These are phyloP conservation scores for Tephrocybe sp. DNA, from an alignment of 768 basidiomycete species.

Conservation along the genomic window DNA sequence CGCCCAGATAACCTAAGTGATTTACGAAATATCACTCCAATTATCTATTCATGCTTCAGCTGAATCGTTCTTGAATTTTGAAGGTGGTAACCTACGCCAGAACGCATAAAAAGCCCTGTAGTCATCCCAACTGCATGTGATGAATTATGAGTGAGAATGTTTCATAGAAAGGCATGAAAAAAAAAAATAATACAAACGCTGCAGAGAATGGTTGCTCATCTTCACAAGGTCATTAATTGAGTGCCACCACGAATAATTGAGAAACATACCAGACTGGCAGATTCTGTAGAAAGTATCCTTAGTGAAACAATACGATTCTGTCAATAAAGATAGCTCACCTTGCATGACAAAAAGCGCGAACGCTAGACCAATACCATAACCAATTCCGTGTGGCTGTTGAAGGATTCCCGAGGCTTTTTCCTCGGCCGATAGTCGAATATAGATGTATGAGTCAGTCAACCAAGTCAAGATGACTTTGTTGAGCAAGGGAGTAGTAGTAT, in stretches of 20 bases:
- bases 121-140: constrained; percentile 37
- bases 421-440: constrained; percentile 31
- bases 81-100: constrained; percentile 35
- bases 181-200: constrained; percentile 24
- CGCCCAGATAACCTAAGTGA: constrained; percentile 63
- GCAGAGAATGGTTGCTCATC: constrained; percentile 45
- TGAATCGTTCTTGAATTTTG: background rate
- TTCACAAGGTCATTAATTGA: constrained; percentile 6
- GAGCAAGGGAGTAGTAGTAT: constrained; percentile 53
- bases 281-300: constrained; percentile 24
- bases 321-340: constrained; percentile 27
- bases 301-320: background rate
- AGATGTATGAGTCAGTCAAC: constrained; percentile 48
- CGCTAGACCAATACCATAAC: constrained; percentile 61
- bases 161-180: background rate
- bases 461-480: constrained; percentile 60
- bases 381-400: constrained; percentile 43
- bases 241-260: background rate
- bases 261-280: constrained; percentile 32
- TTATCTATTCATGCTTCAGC: constrained; percentile 24
- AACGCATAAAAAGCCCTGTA: constrained; percentile 45
- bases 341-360: constrained; percentile 61
- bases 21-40: constrained; percentile 58
- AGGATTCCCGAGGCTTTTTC: constrained; percentile 32
- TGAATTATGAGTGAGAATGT: background rate